Evolutionary conservation across 345 rosid species (phyloP).

Genomic region (Eutrema japonicum): DNA sequence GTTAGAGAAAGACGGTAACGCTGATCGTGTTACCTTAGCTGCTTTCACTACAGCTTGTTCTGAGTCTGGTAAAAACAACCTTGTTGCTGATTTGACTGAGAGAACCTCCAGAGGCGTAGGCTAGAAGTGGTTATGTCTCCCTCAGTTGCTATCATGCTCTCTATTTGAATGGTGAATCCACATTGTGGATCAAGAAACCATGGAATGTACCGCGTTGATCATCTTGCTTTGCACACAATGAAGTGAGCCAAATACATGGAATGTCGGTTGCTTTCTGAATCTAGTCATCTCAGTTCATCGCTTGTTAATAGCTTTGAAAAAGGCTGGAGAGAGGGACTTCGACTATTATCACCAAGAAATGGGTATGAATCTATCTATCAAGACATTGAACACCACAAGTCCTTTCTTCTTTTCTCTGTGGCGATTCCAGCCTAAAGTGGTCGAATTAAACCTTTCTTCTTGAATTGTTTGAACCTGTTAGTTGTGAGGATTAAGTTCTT

Average conservation of each 20-base stretch:
- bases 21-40: conserved; percentile 66
- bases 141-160: conserved; percentile 9
- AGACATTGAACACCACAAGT: conserved; percentile 1
- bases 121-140: conserved; percentile 30
- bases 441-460: neutral
- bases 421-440: neutral
- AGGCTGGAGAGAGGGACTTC: neutral
- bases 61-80: conserved; percentile 72
- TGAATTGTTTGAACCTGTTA: neutral
- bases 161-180: conserved; percentile 9
- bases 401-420: neutral
- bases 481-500: neutral
- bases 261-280: conserved; percentile 10
- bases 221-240: too few species aligned
- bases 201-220: neutral
- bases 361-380: conserved; percentile 3
- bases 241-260: conserved; percentile 3
- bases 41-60: conserved; percentile 80
- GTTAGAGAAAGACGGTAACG: conserved; percentile 56
- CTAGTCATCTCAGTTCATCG: neutral
- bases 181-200: conserved; percentile 10
- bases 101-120: conserved; percentile 62
- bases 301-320: neutral
- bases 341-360: neutral
- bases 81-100: conserved; percentile 67